These are phyloP conservation scores for Aspergillus intermedius DNA, from an alignment of 2,329 filamentous ascomycete genomes.

Conservation along the genomic window DNA sequence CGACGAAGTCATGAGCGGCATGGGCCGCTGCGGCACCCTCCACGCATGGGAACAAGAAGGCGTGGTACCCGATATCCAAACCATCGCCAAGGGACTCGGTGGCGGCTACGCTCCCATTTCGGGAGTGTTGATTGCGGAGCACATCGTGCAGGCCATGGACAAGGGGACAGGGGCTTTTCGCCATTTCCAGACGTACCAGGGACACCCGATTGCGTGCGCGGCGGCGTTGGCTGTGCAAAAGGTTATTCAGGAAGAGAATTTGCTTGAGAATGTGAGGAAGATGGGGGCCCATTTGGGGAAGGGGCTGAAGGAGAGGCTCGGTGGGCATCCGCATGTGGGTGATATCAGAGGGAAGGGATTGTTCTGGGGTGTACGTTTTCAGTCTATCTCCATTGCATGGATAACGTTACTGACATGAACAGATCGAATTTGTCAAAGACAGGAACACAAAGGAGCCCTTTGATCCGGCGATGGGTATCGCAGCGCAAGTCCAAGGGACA, in stretches of 20 bases:
- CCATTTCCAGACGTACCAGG: conserved; percentile 59
- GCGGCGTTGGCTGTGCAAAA: conserved; percentile 57
- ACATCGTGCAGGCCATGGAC: conserved; percentile 44
- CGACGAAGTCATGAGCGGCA: conserved; percentile 68
- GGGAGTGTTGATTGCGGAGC: conserved; percentile 47
- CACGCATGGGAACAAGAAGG: conserved; percentile 55
- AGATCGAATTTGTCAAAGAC: conserved; percentile 54
- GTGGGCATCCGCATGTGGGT: conserved; percentile 46
- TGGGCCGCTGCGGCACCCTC: conserved; percentile 52
- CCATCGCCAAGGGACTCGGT: conserved; percentile 54
- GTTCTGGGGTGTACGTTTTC: conserved; percentile 52
- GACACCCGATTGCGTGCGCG: conserved; percentile 50
- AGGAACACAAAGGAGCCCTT: conserved; percentile 51
- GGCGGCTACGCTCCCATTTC: conserved; percentile 53
- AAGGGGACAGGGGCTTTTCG: conserved; percentile 46
- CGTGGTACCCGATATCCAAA: conserved; percentile 54
- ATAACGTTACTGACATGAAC: neutral
- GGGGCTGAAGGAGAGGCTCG: conserved; percentile 41
- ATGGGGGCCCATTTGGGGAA: conserved; percentile 46
- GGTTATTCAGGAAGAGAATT: conserved; percentile 51
- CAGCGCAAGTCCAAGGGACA: conserved; percentile 46
- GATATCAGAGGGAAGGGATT: conserved; percentile 54
- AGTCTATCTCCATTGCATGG: neutral
- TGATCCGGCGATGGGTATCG: conserved; percentile 38
- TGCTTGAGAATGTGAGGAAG: conserved; percentile 52